Conservation (phyloP, 2,329 filamentous ascomycete genomes). For the Trichoderma gracile region DNA sequence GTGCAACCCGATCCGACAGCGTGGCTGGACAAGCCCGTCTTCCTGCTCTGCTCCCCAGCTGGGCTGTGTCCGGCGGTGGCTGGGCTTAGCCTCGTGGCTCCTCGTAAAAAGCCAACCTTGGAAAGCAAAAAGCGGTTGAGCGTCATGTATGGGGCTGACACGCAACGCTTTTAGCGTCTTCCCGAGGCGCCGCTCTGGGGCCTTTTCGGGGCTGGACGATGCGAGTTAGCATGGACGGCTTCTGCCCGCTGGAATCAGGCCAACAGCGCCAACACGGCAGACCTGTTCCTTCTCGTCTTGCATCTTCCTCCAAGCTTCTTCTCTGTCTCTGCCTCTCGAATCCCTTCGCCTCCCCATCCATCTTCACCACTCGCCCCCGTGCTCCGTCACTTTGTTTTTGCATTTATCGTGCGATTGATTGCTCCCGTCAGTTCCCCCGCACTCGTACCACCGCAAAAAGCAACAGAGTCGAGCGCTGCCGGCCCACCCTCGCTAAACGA, state of each 20-base stretch:
- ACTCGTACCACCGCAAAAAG: neutral
- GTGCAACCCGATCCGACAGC: neutral
- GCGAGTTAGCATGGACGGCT: constrained; percentile 2
- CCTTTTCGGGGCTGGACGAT: neutral
- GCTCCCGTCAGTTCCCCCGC: constrained; percentile 4
- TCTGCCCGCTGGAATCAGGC: constrained; percentile 9
- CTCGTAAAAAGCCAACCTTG: neutral
- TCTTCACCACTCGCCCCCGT: neutral
- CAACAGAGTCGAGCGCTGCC: neutral
- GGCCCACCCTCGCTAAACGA: constrained; percentile 19
- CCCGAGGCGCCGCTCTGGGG: constrained; percentile 14
- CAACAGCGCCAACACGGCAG: neutral
- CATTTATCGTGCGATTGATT: constrained; percentile 3
- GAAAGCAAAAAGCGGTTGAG: neutral
- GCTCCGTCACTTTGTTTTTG: neutral
- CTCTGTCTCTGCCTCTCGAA: neutral
- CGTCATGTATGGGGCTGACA: constrained; percentile 21
- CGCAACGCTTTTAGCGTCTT: constrained; percentile 17
- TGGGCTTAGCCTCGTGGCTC: constrained; percentile 11
- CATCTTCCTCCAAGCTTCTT: too few species aligned
- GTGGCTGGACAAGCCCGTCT: neutral
- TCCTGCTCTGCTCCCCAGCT: neutral
- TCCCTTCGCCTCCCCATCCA: neutral
- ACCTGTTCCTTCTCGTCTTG: neutral
- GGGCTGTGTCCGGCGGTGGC: constrained; percentile 19